phyloP scores from a whole-genome alignment of 352 stramenopile species.

The Thalassiosira hispida region DNA sequence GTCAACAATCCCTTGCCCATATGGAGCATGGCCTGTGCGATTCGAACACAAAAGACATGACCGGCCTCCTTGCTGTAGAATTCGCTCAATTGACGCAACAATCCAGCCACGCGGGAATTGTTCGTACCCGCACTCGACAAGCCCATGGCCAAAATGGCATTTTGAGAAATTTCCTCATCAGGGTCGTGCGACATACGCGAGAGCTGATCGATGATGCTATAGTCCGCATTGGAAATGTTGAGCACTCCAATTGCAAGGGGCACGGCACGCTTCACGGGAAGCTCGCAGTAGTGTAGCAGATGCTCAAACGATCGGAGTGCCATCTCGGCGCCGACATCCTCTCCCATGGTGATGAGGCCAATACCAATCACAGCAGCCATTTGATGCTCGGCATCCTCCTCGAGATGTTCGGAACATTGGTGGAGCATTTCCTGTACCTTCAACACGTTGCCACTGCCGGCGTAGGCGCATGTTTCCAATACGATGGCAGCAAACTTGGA shows the following conservation, averaged over 20 bases:
- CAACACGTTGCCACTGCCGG: slow-evolving; percentile 98
- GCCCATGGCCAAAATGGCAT: slow-evolving; percentile 96
- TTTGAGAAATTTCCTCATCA: slow-evolving; percentile 96
- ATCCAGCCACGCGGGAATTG: slow-evolving; percentile 97
- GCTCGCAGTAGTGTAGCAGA: slow-evolving; percentile 99
- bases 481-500: slow-evolving; percentile 96
- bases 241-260: slow-evolving; percentile 95
- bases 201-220: slow-evolving; percentile 95
- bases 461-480: slow-evolving; percentile 98
- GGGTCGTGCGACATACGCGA: slow-evolving; percentile 98
- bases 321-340: slow-evolving; percentile 97
- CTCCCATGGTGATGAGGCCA: slow-evolving; percentile 97
- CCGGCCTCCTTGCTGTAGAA: slow-evolving; percentile 98
- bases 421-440: slow-evolving; percentile 98
- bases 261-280: slow-evolving; percentile 95
- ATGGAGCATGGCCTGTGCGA: slow-evolving; percentile 98
- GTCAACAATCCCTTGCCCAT: slow-evolving; percentile 99
- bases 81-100: slow-evolving; percentile 95
- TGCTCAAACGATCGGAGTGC: slow-evolving; percentile 98
- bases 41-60: slow-evolving; percentile 97
- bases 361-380: slow-evolving; percentile 96
- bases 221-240: slow-evolving; percentile 98
- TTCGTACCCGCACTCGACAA: slow-evolving; percentile 98
- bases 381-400: slow-evolving; percentile 89
- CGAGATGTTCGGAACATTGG: slow-evolving; percentile 96